Evolutionary conservation across 495 filamentous ascomycete species (phyloP).

Genomic region (Penicillium coffeae): DNA sequence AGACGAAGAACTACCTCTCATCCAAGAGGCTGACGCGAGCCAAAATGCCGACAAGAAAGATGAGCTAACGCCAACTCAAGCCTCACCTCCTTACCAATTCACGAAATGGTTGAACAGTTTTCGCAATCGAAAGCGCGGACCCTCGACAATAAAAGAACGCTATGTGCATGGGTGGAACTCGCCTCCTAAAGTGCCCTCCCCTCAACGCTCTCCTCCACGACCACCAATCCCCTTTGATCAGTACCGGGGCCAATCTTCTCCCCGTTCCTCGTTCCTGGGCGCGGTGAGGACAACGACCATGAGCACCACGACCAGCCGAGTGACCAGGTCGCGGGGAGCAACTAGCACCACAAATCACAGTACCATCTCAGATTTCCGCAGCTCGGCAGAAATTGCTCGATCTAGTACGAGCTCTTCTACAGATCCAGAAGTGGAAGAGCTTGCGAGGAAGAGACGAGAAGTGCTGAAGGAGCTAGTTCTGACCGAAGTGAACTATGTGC

Average conservation of each 20-base stretch:
- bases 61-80: conserved; percentile 4
- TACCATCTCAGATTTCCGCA: conserved; percentile 51
- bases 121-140: conserved; percentile 32
- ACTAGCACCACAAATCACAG: conserved; percentile 49
- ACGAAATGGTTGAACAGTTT: conserved; percentile 56
- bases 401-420: conserved; percentile 47
- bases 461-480: conserved; percentile 78
- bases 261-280: conserved; percentile 71
- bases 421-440: conserved; percentile 66
- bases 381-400: conserved; percentile 64
- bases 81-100: conserved; percentile 31
- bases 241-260: conserved; percentile 52
- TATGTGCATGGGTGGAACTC: conserved; percentile 41
- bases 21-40: conserved; percentile 11
- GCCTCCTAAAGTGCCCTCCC: not conserved
- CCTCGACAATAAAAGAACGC: conserved; percentile 21
- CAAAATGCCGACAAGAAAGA: conserved; percentile 1
- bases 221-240: not conserved
- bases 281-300: conserved; percentile 73
- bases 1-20: conserved; percentile 1
- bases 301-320: conserved; percentile 66
- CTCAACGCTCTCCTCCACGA: not conserved
- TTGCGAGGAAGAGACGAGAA: conserved; percentile 69
- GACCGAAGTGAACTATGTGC: conserved; percentile 86
- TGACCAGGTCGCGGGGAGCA: conserved; percentile 56